These are phyloP conservation scores for Trametes cingulata DNA, from an alignment of 768 basidiomycete species.

Conservation along the genomic window DNA sequence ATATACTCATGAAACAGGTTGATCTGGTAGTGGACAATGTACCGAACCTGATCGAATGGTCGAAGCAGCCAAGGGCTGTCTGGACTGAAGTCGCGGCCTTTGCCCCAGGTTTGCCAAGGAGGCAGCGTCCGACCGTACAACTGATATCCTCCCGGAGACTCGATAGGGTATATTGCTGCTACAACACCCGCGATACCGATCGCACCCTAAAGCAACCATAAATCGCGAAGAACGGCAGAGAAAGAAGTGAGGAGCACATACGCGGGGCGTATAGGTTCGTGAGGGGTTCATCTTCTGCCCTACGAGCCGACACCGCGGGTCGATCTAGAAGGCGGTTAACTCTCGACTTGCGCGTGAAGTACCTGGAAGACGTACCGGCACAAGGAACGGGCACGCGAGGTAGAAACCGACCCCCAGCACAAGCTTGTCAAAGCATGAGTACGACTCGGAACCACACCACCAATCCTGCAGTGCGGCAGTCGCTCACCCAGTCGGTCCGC, in stretches of 20 bases:
- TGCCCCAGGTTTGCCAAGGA: conserved; percentile 65
- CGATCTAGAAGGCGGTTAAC: conserved; percentile 40
- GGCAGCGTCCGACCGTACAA: conserved; percentile 64
- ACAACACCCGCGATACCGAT: conserved; percentile 71
- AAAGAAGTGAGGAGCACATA: conserved; percentile 26
- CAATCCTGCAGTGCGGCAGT: background rate
- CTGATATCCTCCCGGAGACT: conserved; percentile 67
- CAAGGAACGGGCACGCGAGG: conserved; percentile 61
- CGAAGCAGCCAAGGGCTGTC: conserved; percentile 59
- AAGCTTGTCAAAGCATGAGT: conserved; percentile 41
- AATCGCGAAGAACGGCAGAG: background rate
- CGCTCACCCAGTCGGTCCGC: conserved; percentile 49
- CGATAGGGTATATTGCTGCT: conserved; percentile 65
- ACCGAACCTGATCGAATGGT: conserved; percentile 61
- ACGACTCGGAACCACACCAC: background rate
- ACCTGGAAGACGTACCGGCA: conserved; percentile 45
- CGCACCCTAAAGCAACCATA: too few relatives aligned
- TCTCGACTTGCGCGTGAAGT: background rate
- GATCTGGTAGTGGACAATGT: background rate
- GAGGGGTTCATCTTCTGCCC: conserved; percentile 80
- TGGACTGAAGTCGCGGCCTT: conserved; percentile 45
- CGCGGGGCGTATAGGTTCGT: conserved; percentile 62
- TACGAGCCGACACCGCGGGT: conserved; percentile 56
- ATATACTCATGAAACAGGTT: background rate
- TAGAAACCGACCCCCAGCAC: conserved; percentile 67